A percentile compares a stretch with the other conserved stretches of the same genome.
Evolutionary conservation across 768 basidiomycete species (phyloP).

Genomic region (Amanita subjunquillea): DNA sequence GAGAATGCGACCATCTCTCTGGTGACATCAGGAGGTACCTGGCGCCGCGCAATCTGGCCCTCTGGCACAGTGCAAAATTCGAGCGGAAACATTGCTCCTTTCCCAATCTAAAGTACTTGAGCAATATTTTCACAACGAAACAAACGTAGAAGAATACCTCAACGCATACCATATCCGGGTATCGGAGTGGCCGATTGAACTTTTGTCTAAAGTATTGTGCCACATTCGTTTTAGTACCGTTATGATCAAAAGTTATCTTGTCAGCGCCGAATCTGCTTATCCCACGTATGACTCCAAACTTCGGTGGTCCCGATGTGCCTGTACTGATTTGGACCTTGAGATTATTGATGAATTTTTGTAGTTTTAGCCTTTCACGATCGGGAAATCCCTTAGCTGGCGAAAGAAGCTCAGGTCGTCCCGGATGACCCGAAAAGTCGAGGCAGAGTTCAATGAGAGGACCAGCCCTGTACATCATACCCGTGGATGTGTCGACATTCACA

Average conservation of each 20-base stretch:
- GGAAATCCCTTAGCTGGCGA: slow-evolving; percentile 30
- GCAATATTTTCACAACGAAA: neutral
- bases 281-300: slow-evolving; percentile 41
- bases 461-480: slow-evolving; percentile 64
- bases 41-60: slow-evolving; percentile 66
- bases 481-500: slow-evolving; percentile 71
- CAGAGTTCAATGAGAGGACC: slow-evolving; percentile 52
- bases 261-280: slow-evolving; percentile 42
- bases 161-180: slow-evolving; percentile 39
- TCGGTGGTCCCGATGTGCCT: slow-evolving; percentile 5
- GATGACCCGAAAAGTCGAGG: slow-evolving; percentile 39
- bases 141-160: slow-evolving; percentile 26
- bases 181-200: slow-evolving; percentile 24
- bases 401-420: neutral
- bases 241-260: slow-evolving; percentile 37
- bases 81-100: slow-evolving; percentile 53
- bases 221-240: slow-evolving; percentile 23
- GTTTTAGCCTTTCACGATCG: slow-evolving; percentile 36
- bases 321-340: slow-evolving; percentile 19
- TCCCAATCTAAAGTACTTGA: slow-evolving; percentile 36
- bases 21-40: slow-evolving; percentile 59
- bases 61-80: slow-evolving; percentile 53
- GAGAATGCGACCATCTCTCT: slow-evolving; percentile 56
- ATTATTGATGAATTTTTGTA: slow-evolving; percentile 26
- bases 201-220: slow-evolving; percentile 11